These are phyloP conservation scores for Seiridium unicorne DNA, from an alignment of 2,329 filamentous ascomycete genomes.

Conservation along the genomic window DNA sequence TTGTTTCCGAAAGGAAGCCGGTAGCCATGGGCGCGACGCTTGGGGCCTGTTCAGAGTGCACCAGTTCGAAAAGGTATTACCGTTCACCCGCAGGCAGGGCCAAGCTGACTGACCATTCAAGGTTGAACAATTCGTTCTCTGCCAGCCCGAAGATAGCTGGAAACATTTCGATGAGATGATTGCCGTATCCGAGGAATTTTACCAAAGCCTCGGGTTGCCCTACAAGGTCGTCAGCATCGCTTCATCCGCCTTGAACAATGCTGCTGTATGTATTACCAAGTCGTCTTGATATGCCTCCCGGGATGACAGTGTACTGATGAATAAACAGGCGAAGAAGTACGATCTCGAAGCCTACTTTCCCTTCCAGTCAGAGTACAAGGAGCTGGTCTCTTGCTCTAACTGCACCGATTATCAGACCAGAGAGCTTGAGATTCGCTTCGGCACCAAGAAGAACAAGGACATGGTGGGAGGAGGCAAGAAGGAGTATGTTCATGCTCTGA, in stretches of 20 bases:
- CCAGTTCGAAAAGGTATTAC: conserved; percentile 72
- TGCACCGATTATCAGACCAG: conserved; percentile 97
- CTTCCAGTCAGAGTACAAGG: conserved; percentile 90
- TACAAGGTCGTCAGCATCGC: conserved; percentile 94
- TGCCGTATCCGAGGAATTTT: conserved; percentile 86
- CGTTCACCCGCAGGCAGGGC: too few relatives aligned
- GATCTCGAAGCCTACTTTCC: conserved; percentile 97
- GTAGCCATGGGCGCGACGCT: conserved; percentile 86
- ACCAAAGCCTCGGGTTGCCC: conserved; percentile 82
- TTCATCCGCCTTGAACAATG: conserved; percentile 91
- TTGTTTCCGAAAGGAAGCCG: conserved; percentile 94
- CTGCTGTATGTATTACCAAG: conserved; percentile 41
- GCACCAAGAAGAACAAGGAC: conserved; percentile 81
- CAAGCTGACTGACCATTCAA: too few relatives aligned
- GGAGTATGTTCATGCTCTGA: conserved; percentile 88
- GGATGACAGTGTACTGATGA: too few relatives aligned
- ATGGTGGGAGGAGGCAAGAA: conserved; percentile 57
- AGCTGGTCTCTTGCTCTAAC: conserved; percentile 95
- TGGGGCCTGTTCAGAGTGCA: conserved; percentile 94
- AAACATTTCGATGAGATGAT: conserved; percentile 95
- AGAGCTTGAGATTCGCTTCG: conserved; percentile 88
- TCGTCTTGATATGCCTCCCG: too few relatives aligned
- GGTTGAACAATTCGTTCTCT: background rate
- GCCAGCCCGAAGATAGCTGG: conserved; percentile 79
- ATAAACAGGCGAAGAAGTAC: conserved; percentile 70